Base-by-base conservation (phyloP, 257 asterid species). In the Solanum etuberosum region DNA sequence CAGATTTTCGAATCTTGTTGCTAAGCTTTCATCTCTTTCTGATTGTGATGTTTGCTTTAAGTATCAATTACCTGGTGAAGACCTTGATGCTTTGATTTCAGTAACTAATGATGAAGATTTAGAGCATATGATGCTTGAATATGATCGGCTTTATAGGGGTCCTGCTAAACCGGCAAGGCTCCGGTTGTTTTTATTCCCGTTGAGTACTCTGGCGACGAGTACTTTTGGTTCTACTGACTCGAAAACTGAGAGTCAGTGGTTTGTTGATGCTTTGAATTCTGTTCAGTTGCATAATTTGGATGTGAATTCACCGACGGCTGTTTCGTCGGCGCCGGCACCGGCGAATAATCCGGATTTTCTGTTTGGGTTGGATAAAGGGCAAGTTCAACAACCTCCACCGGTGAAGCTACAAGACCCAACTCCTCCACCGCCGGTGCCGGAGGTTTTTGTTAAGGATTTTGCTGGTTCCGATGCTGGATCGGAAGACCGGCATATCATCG, bases 71-170 rank as follows among this genome's bases (percentile, higher is more conserved):
- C 96, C 95, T 0, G 93, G 93, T 9, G 96, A 93, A 76, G 95
- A 93, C 43, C 94, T 93, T 63, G 96, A 93, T 54, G 92, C 96
- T 54, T 88, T 93, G 48, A 93, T 93, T 48, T 91, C 96, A 0
- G 95, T 93, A 2, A 92, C 95, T 2, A 89, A 90, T 32, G 96
- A 93, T 65, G 96, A 93, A 29, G 96, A 93, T 77, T 87, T 92
- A 51, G 96, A 93, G 82, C 93, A 91, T 85, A 92, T 93, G 96
- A 92, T 93, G 96, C 90, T 92, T 5, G 96, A 92, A 67, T 91
- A 92, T 43, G 96, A 92, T 71, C 90, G 95, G 65, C 86, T 91
- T 15, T 48, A 90, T 10, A 88, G 89, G 16, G 88, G 85, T 32
- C 48, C 92, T 0, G 89, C 92, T 40, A 91, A 88, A 89, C 91